Evolutionary conservation across 768 basidiomycete genomes (phyloP), one percentile per base, ranked within the genome.

Genomic region (Boletus edulis): DNA sequence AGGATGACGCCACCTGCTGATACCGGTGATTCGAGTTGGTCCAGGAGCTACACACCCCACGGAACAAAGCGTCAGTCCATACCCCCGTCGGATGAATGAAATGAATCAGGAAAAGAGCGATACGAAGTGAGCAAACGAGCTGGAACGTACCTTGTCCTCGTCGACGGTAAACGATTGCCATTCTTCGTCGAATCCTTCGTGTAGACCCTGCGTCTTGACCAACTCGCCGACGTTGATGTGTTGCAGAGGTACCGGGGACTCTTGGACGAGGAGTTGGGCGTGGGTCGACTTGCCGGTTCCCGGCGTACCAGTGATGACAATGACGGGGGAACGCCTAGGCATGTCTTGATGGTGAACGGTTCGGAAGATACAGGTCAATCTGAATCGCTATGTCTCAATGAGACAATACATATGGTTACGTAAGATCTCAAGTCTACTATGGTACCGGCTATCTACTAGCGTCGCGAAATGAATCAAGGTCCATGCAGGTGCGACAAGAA

Each of bases 281-380:
- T 93, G 93, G 1, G 94, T 94, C 4, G 96, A 89, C 71, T 99
- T 99, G 52, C 94, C 95, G 35, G 94, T 95, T n/a, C 93, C 93
- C 12, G 93, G 92, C 15, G 93, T 94, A 56, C 92, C 94, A 41
- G 93, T 95, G 62, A 95, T 84, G 61, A 95, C 69, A 65, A 95
- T 90, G 47, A 86, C 80, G 43, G 91, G 91, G 24, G 70, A 74
- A 57, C 71, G 72, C 35, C 60, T 58, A 49, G 57, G 54, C 61
- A 54, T 63, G 7, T 43, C 18, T 39, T 35, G 17, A 35, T 37
- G 32, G 24, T 48, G 47, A 35, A 56, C 18, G 3, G 10, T 13
- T 14, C 18, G 31, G 27, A 29, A 20, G 13, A 6, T 18, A 12
- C 12, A 18, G n/a, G n/a, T 44, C 8, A 27, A 31, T 45, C 44